These are phyloP conservation scores for Curvularia verruculosa DNA, from an alignment of 2,329 filamentous ascomycete genomes.

Conservation along the genomic window DNA sequence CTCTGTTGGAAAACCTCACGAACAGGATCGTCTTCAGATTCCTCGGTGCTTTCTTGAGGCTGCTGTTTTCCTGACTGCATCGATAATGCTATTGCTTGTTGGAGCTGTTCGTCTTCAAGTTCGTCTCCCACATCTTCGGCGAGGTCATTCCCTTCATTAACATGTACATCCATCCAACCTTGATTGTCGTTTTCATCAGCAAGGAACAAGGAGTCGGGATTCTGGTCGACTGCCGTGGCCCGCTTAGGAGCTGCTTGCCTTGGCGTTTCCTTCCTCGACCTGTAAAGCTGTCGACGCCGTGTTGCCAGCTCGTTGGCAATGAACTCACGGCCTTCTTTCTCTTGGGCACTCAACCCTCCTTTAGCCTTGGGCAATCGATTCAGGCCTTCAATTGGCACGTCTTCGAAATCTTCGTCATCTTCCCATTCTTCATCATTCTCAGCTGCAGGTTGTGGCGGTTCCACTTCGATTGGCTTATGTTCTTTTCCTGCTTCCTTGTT, in stretches of 20 bases:
- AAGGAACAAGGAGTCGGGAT: slow-evolving; percentile 64
- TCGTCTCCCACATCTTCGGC: slow-evolving; percentile 58
- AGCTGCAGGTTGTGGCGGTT: slow-evolving; percentile 60
- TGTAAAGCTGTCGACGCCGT: slow-evolving; percentile 56
- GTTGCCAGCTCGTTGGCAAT: slow-evolving; percentile 49
- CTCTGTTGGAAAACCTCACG: slow-evolving; percentile 55
- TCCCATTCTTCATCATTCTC: slow-evolving; percentile 69
- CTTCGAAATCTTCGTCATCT: slow-evolving; percentile 84
- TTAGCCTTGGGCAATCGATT: slow-evolving; percentile 76
- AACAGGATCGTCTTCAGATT: slow-evolving; percentile 51
- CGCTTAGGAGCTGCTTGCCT: slow-evolving; percentile 22
- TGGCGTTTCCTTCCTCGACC: slow-evolving; percentile 45
- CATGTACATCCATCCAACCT: slow-evolving; percentile 51
- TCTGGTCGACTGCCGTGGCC: slow-evolving; percentile 36
- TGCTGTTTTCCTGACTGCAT: slow-evolving; percentile 58
- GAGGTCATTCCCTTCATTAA: slow-evolving; percentile 60
- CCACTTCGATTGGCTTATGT: slow-evolving; percentile 91
- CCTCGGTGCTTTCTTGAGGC: slow-evolving; percentile 59
- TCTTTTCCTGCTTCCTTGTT: slow-evolving; percentile 79
- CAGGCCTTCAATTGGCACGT: slow-evolving; percentile 87
- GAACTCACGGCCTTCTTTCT: slow-evolving; percentile 44
- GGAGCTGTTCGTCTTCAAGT: slow-evolving; percentile 76
- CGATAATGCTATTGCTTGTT: slow-evolving; percentile 83
- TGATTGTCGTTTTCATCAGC: slow-evolving; percentile 51
- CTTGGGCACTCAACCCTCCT: slow-evolving; percentile 35